These are phyloP conservation scores for Coniochaeta hoffmannii DNA, from an alignment of 2,329 filamentous ascomycete species.

Conservation along the genomic window DNA sequence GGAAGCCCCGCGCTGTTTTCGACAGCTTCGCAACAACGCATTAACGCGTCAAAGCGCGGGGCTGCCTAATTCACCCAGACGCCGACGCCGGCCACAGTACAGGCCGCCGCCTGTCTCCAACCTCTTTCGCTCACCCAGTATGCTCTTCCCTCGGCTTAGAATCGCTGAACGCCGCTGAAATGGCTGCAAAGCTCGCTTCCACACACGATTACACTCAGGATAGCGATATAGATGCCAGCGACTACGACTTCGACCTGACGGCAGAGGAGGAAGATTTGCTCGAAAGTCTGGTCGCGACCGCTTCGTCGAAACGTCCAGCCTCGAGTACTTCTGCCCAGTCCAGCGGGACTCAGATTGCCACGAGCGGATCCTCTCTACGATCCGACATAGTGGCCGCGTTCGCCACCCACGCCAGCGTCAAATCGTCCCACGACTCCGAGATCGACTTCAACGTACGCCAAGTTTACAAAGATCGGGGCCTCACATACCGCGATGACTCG, in stretches of 20 bases:
- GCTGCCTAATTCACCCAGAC: background rate
- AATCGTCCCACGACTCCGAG: conserved; percentile 9
- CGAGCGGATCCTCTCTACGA: background rate
- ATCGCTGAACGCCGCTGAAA: background rate
- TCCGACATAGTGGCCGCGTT: conserved; percentile 8
- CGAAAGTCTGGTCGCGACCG: conserved; percentile 15
- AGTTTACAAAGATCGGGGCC: conserved; percentile 7
- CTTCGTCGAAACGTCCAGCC: background rate
- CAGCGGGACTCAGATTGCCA: background rate
- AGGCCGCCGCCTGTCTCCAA: too few species aligned
- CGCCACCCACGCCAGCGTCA: background rate
- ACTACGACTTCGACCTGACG: conserved; percentile 40
- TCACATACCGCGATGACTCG: conserved; percentile 3
- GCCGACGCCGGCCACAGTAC: too few species aligned
- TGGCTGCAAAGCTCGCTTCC: background rate
- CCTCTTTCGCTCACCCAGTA: background rate
- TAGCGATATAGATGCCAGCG: conserved; percentile 24
- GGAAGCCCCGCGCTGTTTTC: background rate
- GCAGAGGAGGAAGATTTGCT: conserved; percentile 37
- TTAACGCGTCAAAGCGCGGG: background rate
- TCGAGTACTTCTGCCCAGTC: background rate
- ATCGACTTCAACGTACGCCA: conserved; percentile 5
- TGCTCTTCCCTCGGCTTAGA: background rate
- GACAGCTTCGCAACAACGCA: background rate
- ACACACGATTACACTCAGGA: conserved; percentile 2